Evolutionary conservation across 352 stramenopile genomes (phyloP).

Genomic region (Blastocystis sp.): DNA sequence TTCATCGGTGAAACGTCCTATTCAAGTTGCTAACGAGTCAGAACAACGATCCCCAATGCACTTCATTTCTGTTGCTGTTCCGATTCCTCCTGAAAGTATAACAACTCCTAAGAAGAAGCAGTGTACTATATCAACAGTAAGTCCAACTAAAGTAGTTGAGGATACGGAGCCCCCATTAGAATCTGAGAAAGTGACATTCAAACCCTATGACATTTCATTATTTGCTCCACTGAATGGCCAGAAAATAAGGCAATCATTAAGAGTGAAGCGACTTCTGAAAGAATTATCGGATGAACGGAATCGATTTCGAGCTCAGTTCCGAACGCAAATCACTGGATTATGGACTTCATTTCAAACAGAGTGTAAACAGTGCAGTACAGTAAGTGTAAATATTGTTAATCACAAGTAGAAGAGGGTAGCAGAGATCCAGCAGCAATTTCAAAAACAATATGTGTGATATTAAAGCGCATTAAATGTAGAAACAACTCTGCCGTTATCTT

Average conservation of each 20-base stretch:
- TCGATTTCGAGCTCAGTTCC: neutral
- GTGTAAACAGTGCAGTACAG: neutral
- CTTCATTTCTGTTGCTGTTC: neutral
- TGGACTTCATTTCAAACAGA: neutral
- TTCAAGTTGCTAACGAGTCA: neutral
- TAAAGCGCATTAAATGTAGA: neutral
- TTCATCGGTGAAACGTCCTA: neutral
- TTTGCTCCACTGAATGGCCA: neutral
- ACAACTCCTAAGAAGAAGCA: neutral
- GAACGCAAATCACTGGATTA: neutral
- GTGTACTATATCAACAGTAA: neutral
- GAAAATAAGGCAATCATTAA: neutral
- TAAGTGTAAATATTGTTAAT: neutral
- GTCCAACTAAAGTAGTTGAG: slow-evolving; percentile 23
- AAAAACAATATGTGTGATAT: neutral
- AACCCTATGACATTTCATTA: neutral
- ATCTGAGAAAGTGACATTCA: neutral
- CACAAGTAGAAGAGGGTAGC: neutral
- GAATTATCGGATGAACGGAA: neutral
- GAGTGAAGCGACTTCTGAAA: neutral
- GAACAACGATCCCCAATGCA: neutral
- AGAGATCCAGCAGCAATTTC: neutral
- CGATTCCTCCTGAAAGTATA: neutral
- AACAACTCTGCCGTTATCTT: neutral
- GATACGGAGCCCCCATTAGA: neutral